Conservation (phyloP, 1,284 basidiomycete species). For the Wolfiporia cocos region DNA sequence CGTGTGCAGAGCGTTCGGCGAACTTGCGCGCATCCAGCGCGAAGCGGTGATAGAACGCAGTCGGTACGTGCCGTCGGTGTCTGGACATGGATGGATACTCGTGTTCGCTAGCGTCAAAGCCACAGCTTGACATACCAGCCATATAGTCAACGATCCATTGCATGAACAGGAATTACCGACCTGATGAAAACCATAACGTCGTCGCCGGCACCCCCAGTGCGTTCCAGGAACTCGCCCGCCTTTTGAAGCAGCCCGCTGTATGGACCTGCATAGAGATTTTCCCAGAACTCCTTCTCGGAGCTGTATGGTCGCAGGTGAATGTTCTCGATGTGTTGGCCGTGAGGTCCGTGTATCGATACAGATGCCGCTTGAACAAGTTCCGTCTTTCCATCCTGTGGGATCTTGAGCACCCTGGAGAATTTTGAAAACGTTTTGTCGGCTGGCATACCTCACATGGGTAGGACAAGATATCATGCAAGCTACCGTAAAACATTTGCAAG, state of each 20-base stretch:
- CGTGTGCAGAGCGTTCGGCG: conserved; percentile 60
- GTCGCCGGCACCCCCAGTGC: conserved; percentile 59
- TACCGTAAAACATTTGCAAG: conserved; percentile 81
- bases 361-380: conserved; percentile 83
- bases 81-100: conserved; percentile 91
- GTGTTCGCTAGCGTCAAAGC: conserved; percentile 93
- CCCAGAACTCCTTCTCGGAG: conserved; percentile 75
- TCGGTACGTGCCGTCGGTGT: conserved; percentile 87
- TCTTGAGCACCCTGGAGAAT: too few species aligned
- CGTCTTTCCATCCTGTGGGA: conserved; percentile 70
- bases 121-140: conserved; percentile 50
- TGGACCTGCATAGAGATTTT: conserved; percentile 60
- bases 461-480: conserved; percentile 86
- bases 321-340: conserved; percentile 91
- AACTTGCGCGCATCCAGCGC: conserved; percentile 68
- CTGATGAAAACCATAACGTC: conserved; percentile 84
- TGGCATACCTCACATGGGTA: conserved; percentile 90
- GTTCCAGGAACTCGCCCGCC: conserved; percentile 68
- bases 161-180: conserved; percentile 30
- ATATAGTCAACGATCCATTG: too few species aligned
- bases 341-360: conserved; percentile 71
- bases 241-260: conserved; percentile 71
- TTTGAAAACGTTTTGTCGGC: too few species aligned
- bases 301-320: conserved; percentile 81
- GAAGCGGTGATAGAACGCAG: conserved; percentile 84